Percentiles rank a stretch among this genome's conserved stretches.
Evolutionary conservation across 1,139 yeast species (phyloP).

Genomic region (Candida sp.): DNA sequence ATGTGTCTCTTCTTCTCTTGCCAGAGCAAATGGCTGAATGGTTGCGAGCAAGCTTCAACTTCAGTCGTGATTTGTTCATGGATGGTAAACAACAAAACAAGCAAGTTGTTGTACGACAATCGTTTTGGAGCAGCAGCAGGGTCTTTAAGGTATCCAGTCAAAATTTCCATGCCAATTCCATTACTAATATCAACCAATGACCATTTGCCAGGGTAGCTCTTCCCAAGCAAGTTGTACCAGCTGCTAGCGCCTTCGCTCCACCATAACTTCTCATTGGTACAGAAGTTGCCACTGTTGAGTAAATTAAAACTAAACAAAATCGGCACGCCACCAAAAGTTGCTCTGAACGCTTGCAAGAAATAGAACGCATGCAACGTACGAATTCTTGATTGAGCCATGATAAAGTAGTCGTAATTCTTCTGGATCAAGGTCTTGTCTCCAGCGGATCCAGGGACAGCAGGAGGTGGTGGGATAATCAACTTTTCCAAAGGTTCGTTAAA

Average conservation of each 20-base stretch:
- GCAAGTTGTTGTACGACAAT: constrained; percentile 58
- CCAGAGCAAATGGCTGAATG: constrained; percentile 51
- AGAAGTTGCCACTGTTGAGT: constrained; percentile 76
- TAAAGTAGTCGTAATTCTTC: constrained; percentile 71
- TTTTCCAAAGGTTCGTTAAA: constrained; percentile 74
- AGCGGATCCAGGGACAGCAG: constrained; percentile 19
- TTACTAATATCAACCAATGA: constrained; percentile 58
- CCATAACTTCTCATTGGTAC: constrained; percentile 75
- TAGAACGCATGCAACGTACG: constrained; percentile 85
- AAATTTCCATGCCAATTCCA: constrained; percentile 54
- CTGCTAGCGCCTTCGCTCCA: constrained; percentile 55
- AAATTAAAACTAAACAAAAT: constrained; percentile 60
- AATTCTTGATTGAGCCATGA: constrained; percentile 82
- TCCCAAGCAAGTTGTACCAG: constrained; percentile 51
- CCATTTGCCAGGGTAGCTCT: constrained; percentile 17
- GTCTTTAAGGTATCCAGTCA: constrained; percentile 40
- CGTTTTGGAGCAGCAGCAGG: constrained; percentile 3
- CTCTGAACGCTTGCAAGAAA: constrained; percentile 70
- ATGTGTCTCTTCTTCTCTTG: constrained; percentile 60
- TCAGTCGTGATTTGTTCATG: constrained; percentile 71
- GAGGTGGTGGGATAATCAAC: constrained; percentile 61
- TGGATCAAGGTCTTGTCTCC: constrained; percentile 22
- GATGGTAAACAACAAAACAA: constrained; percentile 70
- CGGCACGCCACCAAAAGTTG: constrained; percentile 66
- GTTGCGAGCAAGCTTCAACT: constrained; percentile 30